Conservation (phyloP, 768 basidiomycete genomes). For the Daedaleopsis sinensis region DNA sequence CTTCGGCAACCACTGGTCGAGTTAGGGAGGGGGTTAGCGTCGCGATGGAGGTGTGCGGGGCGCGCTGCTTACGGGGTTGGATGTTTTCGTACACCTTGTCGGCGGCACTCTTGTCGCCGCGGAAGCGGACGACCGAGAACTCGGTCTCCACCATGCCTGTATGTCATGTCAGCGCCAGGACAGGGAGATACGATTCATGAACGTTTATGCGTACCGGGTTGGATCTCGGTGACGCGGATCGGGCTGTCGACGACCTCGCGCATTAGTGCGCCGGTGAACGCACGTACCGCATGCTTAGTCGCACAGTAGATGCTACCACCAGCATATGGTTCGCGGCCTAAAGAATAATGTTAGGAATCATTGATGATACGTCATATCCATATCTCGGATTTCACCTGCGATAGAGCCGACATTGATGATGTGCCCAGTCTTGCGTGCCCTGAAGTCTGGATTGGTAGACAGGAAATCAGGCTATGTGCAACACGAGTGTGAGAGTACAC, state of each 20-base stretch:
- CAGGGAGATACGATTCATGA: neutral
- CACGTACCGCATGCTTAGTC: slow-evolving; percentile 83
- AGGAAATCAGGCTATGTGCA: too few species aligned
- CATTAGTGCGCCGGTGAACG: slow-evolving; percentile 82
- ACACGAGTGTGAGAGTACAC: slow-evolving; percentile 43
- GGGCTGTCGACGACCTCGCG: slow-evolving; percentile 90
- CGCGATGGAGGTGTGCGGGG: neutral
- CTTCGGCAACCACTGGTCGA: slow-evolving; percentile 69
- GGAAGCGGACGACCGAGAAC: slow-evolving; percentile 90
- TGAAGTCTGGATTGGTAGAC: slow-evolving; percentile 27
- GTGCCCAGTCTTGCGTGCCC: slow-evolving; percentile 63
- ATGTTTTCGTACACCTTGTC: slow-evolving; percentile 91
- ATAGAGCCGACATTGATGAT: slow-evolving; percentile 96
- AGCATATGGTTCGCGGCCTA: slow-evolving; percentile 61
- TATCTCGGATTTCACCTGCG: slow-evolving; percentile 56
- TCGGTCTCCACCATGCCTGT: slow-evolving; percentile 87
- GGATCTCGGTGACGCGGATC: slow-evolving; percentile 93
- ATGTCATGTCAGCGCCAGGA: neutral
- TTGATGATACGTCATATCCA: too few species aligned
- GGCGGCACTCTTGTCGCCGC: slow-evolving; percentile 81
- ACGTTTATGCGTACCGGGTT: slow-evolving; percentile 63
- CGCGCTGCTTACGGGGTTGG: slow-evolving; percentile 68
- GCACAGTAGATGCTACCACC: slow-evolving; percentile 95
- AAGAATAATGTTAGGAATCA: neutral
- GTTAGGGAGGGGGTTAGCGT: neutral